Base-by-base conservation (phyloP, 1,139 yeast genomes). In the Suhomyces bribrorum region DNA sequence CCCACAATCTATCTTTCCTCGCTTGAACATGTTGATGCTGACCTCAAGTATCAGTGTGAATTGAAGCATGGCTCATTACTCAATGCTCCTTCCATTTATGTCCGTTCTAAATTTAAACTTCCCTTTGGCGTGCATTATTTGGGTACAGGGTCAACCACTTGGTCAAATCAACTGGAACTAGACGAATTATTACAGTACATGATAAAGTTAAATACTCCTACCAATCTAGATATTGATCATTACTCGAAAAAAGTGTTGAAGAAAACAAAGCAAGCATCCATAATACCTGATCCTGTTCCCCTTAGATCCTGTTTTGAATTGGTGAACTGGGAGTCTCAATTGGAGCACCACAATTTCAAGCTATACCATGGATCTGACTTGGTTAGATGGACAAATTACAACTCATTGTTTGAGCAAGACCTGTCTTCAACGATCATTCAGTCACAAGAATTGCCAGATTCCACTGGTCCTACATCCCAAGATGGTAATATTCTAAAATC, bases 21-120 rank as follows among this genome's bases (percentile, higher is more conserved):
- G 4, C 74, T 89, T 29, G 70, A 73, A 38, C 77, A 75, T 31
- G 66, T 88, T 12, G 73, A 86, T 63, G 69, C 71, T 22, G 94
- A 86, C 51, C 77, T 86, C 23, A 63, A 61, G 26, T 71, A 58
- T 42, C 82, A 88, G 46, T 67, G 92, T 36, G 61, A 59, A 13
- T 31, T 58, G 1, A 61, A 73, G 39, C 71, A 74, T 14, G 48
- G 69, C 18, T 29, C 39, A 6, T 25, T 42, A 8, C 37, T 37
- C 12, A 25, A 27, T 3, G 38, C 40, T 9, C 39, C 43, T 7
- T 25, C 42, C 7, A 38, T 38, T 18, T 38, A 35, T 20, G 29
- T 29, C 13, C 40, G 33, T 6, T 31, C 43, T n/a, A 20, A 40
- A 4, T 16, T 42, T 34, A 17, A 31, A 50, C 53, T 1, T 42